Percentiles rank a stretch among this genome's conserved stretches.
phyloP scores from a whole-genome alignment of 352 stramenopile genomes.

The Blastocystis sp. region DNA sequence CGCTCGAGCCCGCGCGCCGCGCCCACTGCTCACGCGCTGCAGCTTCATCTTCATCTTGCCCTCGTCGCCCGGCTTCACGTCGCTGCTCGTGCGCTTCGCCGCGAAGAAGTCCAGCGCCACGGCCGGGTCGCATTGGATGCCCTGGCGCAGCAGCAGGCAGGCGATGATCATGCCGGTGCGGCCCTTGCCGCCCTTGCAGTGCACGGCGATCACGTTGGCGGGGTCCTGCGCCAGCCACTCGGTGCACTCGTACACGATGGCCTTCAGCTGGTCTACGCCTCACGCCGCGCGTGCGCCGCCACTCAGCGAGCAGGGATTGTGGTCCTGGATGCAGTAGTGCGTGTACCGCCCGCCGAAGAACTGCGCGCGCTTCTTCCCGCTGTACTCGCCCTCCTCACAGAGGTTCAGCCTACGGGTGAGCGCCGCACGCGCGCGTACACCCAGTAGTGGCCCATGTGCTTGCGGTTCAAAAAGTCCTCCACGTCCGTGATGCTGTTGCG shows the following conservation, averaged over 20 bases:
- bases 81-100: constrained; percentile 35
- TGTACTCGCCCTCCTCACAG: constrained; percentile 68
- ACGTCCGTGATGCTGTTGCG: constrained; percentile 69
- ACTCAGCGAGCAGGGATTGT: constrained; percentile 56
- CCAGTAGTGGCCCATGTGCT: constrained; percentile 59
- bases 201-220: constrained; percentile 60
- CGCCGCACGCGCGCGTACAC: constrained; percentile 14
- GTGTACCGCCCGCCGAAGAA: constrained; percentile 63
- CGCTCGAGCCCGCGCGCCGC: neutral
- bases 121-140: constrained; percentile 9
- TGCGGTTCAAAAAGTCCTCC: constrained; percentile 67
- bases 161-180: constrained; percentile 69
- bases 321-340: constrained; percentile 64
- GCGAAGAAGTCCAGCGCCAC: constrained; percentile 69
- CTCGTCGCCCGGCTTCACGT: neutral
- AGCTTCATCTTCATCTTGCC: constrained; percentile 10
- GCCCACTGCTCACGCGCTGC: constrained; percentile 44
- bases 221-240: constrained; percentile 62
- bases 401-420: constrained; percentile 64
- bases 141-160: constrained; percentile 48
- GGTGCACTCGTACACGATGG: constrained; percentile 38
- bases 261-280: constrained; percentile 22
- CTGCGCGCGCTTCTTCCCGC: neutral
- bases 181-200: constrained; percentile 70
- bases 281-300: neutral